Conservation (phyloP, 2,329 filamentous ascomycete genomes). For the Alternaria triticina region DNA sequence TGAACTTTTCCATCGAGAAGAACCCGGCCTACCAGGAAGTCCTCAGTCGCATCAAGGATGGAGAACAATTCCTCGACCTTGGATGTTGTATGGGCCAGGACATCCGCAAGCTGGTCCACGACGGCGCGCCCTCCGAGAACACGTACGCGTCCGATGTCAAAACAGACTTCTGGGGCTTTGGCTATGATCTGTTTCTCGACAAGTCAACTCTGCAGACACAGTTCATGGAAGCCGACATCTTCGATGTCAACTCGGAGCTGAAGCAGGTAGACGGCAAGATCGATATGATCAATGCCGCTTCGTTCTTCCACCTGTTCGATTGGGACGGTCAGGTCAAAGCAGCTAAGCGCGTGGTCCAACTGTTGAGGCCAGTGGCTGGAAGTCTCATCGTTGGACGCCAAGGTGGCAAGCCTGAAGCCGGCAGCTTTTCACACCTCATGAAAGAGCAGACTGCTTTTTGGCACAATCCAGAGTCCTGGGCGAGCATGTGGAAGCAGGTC, state of each 20-base stretch:
- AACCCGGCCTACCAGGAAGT: slow-evolving; percentile 40
- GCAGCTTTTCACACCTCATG: slow-evolving; percentile 28
- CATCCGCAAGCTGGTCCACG: slow-evolving; percentile 52
- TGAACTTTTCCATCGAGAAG: slow-evolving; percentile 38
- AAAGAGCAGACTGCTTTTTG: slow-evolving; percentile 35
- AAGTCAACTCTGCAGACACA: slow-evolving; percentile 52
- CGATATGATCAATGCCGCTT: slow-evolving; percentile 51
- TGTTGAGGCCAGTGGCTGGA: slow-evolving; percentile 44
- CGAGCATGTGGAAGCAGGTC: slow-evolving; percentile 48
- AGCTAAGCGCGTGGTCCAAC: slow-evolving; percentile 37
- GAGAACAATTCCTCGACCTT: slow-evolving; percentile 49
- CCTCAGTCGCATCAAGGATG: slow-evolving; percentile 42
- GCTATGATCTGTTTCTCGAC: slow-evolving; percentile 53
- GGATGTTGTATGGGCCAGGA: slow-evolving; percentile 56
- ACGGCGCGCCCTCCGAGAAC: slow-evolving; percentile 51
- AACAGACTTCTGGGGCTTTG: slow-evolving; percentile 59
- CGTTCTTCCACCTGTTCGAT: slow-evolving; percentile 55
- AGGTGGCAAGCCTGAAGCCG: slow-evolving; percentile 40
- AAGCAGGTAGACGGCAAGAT: slow-evolving; percentile 47
- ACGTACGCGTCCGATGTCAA: slow-evolving; percentile 52
- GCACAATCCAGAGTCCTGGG: slow-evolving; percentile 48
- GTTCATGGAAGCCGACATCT: slow-evolving; percentile 61
- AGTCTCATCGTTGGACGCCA: slow-evolving; percentile 51
- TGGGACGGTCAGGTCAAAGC: slow-evolving; percentile 49
- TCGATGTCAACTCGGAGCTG: slow-evolving; percentile 38